Evolutionary conservation across 2,329 filamentous ascomycete species (phyloP), one percentile per base, ranked within the genome.

Genomic region (Phoma sp.): DNA sequence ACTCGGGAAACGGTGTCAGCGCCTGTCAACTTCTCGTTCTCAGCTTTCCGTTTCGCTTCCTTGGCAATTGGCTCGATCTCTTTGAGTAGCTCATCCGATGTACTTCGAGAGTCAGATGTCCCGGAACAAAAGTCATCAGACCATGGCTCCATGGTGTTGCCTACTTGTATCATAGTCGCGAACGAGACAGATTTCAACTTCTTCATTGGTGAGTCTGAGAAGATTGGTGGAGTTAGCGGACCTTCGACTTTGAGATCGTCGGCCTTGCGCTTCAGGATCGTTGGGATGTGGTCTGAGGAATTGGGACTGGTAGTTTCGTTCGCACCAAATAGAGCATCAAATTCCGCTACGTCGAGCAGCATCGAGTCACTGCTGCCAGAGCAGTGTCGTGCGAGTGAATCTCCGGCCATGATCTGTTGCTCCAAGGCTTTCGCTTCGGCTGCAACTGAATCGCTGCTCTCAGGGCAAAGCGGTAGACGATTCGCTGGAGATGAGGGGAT

Each of bases 1-100:
- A 84, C 76, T 32, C 83, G 76, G 42, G 74, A 72, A 4, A 75
- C 80, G 0, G 80, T 80, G 55, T 82, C 80, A 10, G 76, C 70
- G 53, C 78, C 78, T 7, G 73, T 72, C 2, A 84, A 68, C 46
- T 76, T 72, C 56, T 84, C 81, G 28, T 77, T 73, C n/a, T 76
- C 71, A 2, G 78, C 37, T 15, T 61, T 66, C 12, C 62, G 53
- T 3, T 74, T 67, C 3, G 69, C 75, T 26, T 76, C 62, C 26
- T 72, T 62, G 3, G 74, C 78, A 12, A 76, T 51, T 14, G 75
- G 70, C 26, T 66, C 65, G 3, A 80, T 57, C 1, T 71, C 51
- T 5, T 74, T 64, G 10, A 73, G 69, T 38, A 77, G 71, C 4
- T 64, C 60, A 5, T 72, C 65, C 20, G 74, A 66, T 7, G 71